Conservation (phyloP, 1,284 basidiomycete species). For the Termitomyces sp. region DNA sequence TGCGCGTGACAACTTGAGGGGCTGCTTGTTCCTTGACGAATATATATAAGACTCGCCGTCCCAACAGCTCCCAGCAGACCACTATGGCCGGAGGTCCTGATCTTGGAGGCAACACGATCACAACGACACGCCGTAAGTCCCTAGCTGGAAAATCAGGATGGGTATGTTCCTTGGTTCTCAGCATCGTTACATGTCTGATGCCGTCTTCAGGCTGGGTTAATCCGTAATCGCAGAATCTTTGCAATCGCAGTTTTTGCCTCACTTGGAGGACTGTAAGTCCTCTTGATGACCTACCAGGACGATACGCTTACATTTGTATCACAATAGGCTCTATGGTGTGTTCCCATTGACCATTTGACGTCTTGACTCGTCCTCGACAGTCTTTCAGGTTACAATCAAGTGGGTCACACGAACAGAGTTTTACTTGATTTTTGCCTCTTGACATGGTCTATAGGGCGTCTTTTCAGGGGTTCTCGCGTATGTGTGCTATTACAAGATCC, state of each 20-base stretch:
- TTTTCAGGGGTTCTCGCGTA: conserved; percentile 65
- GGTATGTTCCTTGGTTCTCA: conserved; percentile 35
- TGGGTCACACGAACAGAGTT: conserved; percentile 19
- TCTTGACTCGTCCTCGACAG: neutral
- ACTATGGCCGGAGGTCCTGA: conserved; percentile 41
- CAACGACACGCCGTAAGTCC: conserved; percentile 44
- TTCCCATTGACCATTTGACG: neutral
- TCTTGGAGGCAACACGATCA: conserved; percentile 26
- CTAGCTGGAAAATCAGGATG: conserved; percentile 63
- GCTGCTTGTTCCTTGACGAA: neutral
- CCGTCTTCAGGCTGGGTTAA: conserved; percentile 45
- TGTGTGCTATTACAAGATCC: conserved; percentile 14
- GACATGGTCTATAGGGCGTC: conserved; percentile 45
- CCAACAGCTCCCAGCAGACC: neutral
- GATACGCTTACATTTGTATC: neutral
- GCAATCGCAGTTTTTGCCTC: conserved; percentile 68
- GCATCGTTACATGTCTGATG: neutral
- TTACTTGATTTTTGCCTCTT: neutral
- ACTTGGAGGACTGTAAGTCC: conserved; percentile 59
- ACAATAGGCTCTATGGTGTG: conserved; percentile 47
- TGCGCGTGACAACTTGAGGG: neutral
- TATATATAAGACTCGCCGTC: neutral
- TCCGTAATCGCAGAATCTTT: conserved; percentile 58
- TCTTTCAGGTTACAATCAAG: conserved; percentile 57
- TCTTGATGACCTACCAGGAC: neutral